These are phyloP conservation scores for Lachnum nothofagi DNA, from an alignment of 2,329 filamentous ascomycete genomes.

Conservation along the genomic window DNA sequence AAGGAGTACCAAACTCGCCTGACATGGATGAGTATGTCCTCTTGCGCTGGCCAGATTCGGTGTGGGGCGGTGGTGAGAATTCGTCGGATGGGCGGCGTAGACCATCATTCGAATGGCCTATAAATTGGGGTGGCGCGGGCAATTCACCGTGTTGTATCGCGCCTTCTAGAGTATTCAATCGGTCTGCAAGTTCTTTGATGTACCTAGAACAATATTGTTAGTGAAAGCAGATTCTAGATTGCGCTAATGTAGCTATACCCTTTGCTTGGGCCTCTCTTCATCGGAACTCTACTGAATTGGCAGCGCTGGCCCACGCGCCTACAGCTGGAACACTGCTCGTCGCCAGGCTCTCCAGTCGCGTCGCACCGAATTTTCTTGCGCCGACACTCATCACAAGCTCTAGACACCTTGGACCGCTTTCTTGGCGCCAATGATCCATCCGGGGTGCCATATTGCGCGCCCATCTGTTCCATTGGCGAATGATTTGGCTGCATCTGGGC, in stretches of 20 bases:
- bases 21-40: slow-evolving; percentile 45
- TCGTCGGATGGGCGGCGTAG: slow-evolving; percentile 44
- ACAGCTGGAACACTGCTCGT: slow-evolving; percentile 76
- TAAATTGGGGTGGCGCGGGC: slow-evolving; percentile 32
- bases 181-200: slow-evolving; percentile 85
- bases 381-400: slow-evolving; percentile 65
- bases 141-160: slow-evolving; percentile 59
- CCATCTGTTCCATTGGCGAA: slow-evolving; percentile 33
- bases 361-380: slow-evolving; percentile 52
- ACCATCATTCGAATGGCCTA: slow-evolving; percentile 35
- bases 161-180: slow-evolving; percentile 76
- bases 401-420: slow-evolving; percentile 80
- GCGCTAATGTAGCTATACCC: slow-evolving; percentile 54
- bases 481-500: slow-evolving; percentile 22
- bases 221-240: no score
- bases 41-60: slow-evolving; percentile 38
- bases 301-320: slow-evolving; percentile 70
- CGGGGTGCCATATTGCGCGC: slow-evolving; percentile 40
- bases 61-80: slow-evolving; percentile 47
- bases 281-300: slow-evolving; percentile 79
- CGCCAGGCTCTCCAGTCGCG: slow-evolving; percentile 66
- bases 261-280: slow-evolving; percentile 86
- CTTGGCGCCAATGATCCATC: slow-evolving; percentile 50
- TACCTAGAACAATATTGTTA: slow-evolving; percentile 49
- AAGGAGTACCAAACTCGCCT: slow-evolving; percentile 40